Evolutionary conservation across 768 basidiomycete species (phyloP).

Genomic region (Coprinopsis marcescibilis): DNA sequence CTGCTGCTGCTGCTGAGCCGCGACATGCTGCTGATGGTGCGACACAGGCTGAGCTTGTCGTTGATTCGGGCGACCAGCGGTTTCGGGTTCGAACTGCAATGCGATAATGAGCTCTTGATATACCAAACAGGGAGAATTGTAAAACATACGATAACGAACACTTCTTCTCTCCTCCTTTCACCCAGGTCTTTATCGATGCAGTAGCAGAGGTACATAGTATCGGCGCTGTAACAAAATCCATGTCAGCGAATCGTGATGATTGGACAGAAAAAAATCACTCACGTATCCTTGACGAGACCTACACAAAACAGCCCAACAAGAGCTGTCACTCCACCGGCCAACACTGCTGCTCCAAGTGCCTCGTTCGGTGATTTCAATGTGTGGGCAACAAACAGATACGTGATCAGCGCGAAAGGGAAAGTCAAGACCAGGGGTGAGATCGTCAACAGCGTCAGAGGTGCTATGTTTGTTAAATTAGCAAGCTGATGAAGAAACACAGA

Average conservation of each 20-base stretch:
- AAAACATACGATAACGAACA: conserved; percentile 32
- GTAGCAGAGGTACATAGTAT: conserved; percentile 43
- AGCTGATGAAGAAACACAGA: background rate
- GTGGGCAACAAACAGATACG: conserved; percentile 89
- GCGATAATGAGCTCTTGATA: background rate
- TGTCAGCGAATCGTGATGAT: background rate
- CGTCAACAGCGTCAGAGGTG: conserved; percentile 67
- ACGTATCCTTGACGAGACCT: conserved; percentile 70
- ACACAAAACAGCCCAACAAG: conserved; percentile 81
- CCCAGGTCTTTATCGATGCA: conserved; percentile 44
- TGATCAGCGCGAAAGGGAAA: conserved; percentile 73
- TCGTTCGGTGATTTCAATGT: conserved; percentile 63
- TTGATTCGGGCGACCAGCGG: conserved; percentile 2
- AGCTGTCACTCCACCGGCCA: conserved; percentile 76
- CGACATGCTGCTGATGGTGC: background rate
- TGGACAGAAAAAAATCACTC: conserved; percentile 16
- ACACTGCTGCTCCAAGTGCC: conserved; percentile 67
- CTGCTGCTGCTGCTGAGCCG: conserved; percentile 8
- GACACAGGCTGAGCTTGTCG: conserved; percentile 16
- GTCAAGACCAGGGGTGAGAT: conserved; percentile 75
- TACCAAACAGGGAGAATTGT: background rate
- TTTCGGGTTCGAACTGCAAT: conserved; percentile 26
- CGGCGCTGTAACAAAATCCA: conserved; percentile 24
- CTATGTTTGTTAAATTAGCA: conserved; percentile 22
- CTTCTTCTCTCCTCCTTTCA: conserved; percentile 34